phyloP scores from a whole-genome alignment of 2,329 filamentous ascomycete genomes.

The Verticillium isaacii region DNA sequence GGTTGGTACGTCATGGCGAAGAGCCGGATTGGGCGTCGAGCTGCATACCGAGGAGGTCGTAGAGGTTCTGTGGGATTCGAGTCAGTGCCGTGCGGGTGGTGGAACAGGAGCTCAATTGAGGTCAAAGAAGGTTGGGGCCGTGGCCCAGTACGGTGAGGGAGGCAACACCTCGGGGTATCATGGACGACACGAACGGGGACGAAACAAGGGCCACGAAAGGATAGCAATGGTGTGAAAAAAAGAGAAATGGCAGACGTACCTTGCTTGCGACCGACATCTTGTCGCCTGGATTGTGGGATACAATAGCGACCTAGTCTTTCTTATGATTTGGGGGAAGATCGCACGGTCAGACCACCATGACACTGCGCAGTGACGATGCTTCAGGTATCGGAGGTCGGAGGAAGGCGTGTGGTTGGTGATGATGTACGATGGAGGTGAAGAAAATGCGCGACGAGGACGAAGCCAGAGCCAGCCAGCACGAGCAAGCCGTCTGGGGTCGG shows the following conservation, averaged over 20 bases:
- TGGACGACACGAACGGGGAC: slow-evolving; percentile 1
- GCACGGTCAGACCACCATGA: slow-evolving; percentile 17
- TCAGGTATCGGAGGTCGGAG: slow-evolving; percentile 5
- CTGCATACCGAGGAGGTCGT: slow-evolving; percentile 90
- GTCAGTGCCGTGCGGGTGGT: not conserved
- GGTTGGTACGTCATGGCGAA: slow-evolving; percentile 5
- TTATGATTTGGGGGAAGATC: slow-evolving; percentile 11
- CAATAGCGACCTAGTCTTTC: slow-evolving; percentile 18
- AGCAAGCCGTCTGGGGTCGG: slow-evolving; percentile 1
- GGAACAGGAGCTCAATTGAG: not conserved
- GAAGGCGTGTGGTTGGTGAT: slow-evolving; percentile 11
- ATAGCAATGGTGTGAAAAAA: not conserved
- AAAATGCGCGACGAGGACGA: slow-evolving; percentile 12
- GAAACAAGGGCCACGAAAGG: not conserved
- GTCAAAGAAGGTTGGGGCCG: not conserved
- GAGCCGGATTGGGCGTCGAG: slow-evolving; percentile 17
- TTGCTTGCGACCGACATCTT: slow-evolving; percentile 18
- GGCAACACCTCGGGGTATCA: not conserved
- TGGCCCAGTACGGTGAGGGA: not conserved
- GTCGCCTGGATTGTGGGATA: slow-evolving; percentile 17
- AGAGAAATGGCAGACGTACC: slow-evolving; percentile 7
- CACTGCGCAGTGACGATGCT: slow-evolving; percentile 1
- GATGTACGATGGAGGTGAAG: slow-evolving; percentile 13
- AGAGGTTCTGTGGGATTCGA: slow-evolving; percentile 68
- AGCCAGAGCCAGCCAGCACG: not conserved